These are phyloP conservation scores for Cladosporium sp. DNA, from an alignment of 2,329 filamentous ascomycete species.

Conservation along the genomic window DNA sequence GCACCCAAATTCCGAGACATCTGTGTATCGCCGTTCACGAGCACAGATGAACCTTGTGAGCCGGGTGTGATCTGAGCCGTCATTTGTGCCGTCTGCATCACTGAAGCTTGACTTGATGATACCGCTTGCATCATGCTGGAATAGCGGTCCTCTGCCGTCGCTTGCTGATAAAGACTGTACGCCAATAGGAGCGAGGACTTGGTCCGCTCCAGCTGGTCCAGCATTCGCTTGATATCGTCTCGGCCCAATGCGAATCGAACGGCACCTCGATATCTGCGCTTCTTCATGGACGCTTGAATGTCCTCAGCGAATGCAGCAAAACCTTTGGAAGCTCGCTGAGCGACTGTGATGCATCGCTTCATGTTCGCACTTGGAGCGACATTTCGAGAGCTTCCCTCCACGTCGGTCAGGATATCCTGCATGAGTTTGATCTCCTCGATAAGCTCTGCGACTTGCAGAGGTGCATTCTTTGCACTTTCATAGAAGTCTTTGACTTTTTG, in stretches of 20 bases:
- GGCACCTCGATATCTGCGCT: background rate
- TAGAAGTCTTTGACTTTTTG: conserved; percentile 1
- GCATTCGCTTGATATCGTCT: background rate
- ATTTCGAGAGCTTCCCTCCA: background rate
- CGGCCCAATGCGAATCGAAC: background rate
- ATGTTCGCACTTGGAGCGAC: background rate
- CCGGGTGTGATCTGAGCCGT: background rate
- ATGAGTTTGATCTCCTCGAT: background rate
- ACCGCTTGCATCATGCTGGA: background rate
- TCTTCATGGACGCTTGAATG: background rate
- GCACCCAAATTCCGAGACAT: background rate
- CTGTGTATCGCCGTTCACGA: background rate
- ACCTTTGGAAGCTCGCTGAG: background rate
- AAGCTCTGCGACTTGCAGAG: background rate
- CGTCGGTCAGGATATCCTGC: background rate
- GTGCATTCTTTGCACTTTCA: background rate
- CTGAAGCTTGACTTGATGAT: background rate
- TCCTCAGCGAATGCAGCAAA: background rate
- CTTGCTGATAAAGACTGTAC: background rate
- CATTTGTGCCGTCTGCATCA: background rate
- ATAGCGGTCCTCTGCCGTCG: background rate
- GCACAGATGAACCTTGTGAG: background rate
- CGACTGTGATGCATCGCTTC: background rate
- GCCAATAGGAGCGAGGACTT: background rate
- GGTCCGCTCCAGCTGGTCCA: background rate